Evolutionary conservation across 2,329 filamentous ascomycete species (phyloP).

Genomic region (Clarireedia homoeocarpa): DNA sequence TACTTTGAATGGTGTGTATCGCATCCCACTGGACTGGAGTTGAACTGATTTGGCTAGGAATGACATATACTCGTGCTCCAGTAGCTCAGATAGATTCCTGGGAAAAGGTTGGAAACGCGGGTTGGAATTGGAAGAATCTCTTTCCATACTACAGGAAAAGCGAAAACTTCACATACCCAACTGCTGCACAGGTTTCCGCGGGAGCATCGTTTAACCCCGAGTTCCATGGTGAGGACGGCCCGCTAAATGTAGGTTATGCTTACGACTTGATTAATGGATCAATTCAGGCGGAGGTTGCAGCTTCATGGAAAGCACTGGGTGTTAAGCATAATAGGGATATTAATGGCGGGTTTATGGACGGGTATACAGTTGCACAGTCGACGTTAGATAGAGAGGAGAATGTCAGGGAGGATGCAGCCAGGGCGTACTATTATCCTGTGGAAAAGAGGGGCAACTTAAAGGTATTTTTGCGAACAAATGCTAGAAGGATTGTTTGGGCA

Average conservation of each 20-base stretch:
- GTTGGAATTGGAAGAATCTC: conserved; percentile 37
- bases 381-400: conserved; percentile 22
- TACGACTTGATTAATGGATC: conserved; percentile 12
- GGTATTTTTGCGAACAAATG: conserved; percentile 15
- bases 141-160: conserved; percentile 36
- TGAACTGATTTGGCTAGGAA: conserved; percentile 30
- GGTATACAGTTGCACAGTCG: conserved; percentile 12
- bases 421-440: conserved; percentile 18
- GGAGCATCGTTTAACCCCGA: conserved; percentile 10
- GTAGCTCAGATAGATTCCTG: conserved; percentile 36
- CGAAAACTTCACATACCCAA: conserved; percentile 21
- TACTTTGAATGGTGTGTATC: conserved; percentile 24
- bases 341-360: conserved; percentile 15
- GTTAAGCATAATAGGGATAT: conserved; percentile 11
- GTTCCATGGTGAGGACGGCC: conserved; percentile 14
- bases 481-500: conserved; percentile 12
- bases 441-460: conserved; percentile 11
- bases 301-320: conserved; percentile 10
- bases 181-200: neutral
- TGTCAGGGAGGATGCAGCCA: conserved; percentile 16
- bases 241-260: conserved; percentile 15
- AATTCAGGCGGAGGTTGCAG: neutral
- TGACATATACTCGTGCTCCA: conserved; percentile 17
- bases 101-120: conserved; percentile 34
- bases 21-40: conserved; percentile 14